These are phyloP conservation scores for Ustulina deusta DNA, from an alignment of 2,329 filamentous ascomycete species.

Conservation along the genomic window DNA sequence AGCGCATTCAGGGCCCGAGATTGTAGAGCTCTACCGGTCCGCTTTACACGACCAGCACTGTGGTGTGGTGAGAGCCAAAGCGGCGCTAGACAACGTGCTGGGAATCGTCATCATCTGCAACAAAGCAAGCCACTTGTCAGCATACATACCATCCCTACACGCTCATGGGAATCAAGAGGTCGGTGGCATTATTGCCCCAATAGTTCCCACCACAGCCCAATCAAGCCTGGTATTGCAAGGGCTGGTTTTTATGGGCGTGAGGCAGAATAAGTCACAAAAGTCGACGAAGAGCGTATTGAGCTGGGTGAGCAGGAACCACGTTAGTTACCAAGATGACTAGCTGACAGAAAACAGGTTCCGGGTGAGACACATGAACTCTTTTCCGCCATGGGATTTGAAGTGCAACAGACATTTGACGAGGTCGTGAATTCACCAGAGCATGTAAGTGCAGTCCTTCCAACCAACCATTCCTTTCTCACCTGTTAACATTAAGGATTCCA, in stretches of 20 bases:
- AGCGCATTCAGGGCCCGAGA: conserved; percentile 78
- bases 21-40: conserved; percentile 82
- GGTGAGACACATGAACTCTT: conserved; percentile 50
- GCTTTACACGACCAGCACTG: conserved; percentile 80
- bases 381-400: conserved; percentile 51
- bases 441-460: conserved; percentile 42
- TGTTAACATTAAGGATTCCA: conserved; percentile 39
- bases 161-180: conserved; percentile 67
- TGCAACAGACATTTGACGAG: conserved; percentile 52
- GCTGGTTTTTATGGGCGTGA: conserved; percentile 81
- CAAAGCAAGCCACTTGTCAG: conserved; percentile 73
- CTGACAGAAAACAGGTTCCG: conserved; percentile 51
- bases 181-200: conserved; percentile 83
- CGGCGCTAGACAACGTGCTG: conserved; percentile 74
- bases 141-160: conserved; percentile 76
- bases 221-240: conserved; percentile 79
- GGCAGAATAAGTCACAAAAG: conserved; percentile 84
- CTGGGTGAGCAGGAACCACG: conserved; percentile 70
- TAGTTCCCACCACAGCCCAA: conserved; percentile 77
- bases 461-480: background rate
- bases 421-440: conserved; percentile 52
- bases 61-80: conserved; percentile 85
- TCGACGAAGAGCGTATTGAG: conserved; percentile 79
- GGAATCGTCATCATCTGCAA: conserved; percentile 86
- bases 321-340: conserved; percentile 16